phyloP scores from a whole-genome alignment of 2,329 filamentous ascomycete species.

The Salinomyces thailandicus region DNA sequence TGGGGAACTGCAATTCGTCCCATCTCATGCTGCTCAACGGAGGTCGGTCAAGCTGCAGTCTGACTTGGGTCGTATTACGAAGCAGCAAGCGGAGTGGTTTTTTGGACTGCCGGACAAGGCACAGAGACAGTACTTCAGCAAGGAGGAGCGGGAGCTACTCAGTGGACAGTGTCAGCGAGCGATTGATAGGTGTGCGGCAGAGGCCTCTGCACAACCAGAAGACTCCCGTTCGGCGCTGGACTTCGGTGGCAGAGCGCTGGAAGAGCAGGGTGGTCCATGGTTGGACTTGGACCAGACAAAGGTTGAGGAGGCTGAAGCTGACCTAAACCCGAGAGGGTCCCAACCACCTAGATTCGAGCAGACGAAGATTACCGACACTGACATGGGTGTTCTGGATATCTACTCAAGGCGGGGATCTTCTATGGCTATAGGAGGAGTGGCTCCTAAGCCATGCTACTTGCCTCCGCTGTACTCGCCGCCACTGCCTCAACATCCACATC shows the following conservation, averaged over 20 bases:
- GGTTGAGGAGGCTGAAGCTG: no score
- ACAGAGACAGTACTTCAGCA: slow-evolving; percentile 57
- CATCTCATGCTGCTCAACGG: not conserved
- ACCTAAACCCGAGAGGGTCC: no score
- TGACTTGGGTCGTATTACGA: slow-evolving; percentile 17
- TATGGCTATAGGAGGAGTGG: not conserved
- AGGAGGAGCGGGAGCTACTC: slow-evolving; percentile 57
- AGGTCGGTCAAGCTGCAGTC: not conserved
- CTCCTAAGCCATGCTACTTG: not conserved
- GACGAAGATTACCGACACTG: slow-evolving; percentile 1
- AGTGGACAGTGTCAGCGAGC: slow-evolving; percentile 41
- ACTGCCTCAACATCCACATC: not conserved
- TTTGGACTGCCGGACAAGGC: slow-evolving; percentile 62
- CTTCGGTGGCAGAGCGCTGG: no score
- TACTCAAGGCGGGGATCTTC: slow-evolving; percentile 3
- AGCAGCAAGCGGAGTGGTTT: slow-evolving; percentile 44
- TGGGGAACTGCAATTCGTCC: slow-evolving; percentile 8
- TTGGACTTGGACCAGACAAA: no score
- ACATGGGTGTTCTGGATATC: slow-evolving; percentile 8
- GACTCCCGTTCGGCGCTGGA: no score
- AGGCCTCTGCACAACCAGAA: no score
- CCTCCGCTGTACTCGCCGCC: not conserved
- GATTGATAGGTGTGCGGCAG: not conserved
- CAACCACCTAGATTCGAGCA: not conserved
- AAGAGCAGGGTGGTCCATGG: no score